Evolutionary conservation across 1,284 basidiomycete species (phyloP).

Genomic region (Neonothopanus nambi): DNA sequence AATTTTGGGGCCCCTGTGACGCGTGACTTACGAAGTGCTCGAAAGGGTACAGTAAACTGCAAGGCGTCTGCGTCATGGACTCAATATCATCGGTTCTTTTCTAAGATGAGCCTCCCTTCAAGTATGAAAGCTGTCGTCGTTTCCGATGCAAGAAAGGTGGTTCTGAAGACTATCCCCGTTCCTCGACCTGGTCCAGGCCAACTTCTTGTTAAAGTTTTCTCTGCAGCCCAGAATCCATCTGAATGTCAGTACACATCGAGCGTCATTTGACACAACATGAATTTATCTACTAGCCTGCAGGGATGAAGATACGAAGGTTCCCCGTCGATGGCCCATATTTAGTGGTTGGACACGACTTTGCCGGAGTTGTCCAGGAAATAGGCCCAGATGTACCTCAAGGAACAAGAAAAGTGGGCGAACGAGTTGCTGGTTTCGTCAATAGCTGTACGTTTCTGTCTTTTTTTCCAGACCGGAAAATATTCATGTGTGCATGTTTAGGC

Average conservation of each 20-base stretch:
- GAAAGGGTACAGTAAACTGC: too few species aligned
- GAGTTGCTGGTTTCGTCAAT: constrained; percentile 16
- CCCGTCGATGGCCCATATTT: neutral
- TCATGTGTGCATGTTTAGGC: constrained; percentile 2
- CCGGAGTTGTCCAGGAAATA: constrained; percentile 15
- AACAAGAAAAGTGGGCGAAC: constrained; percentile 11
- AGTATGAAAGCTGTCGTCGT: constrained; percentile 17
- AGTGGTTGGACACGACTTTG: constrained; percentile 14
- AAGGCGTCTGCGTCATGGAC: too few species aligned
- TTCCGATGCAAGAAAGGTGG: constrained; percentile 7
- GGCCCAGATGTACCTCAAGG: constrained; percentile 14
- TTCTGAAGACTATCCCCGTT: constrained; percentile 3
- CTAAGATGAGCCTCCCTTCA: neutral
- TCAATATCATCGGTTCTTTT: too few species aligned
- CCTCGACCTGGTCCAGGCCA: constrained; percentile 15
- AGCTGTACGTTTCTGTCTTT: neutral
- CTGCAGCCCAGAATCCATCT: constrained; percentile 18
- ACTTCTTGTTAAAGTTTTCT: constrained; percentile 15
- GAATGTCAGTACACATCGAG: constrained; percentile 8
- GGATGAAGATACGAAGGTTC: constrained; percentile 11
- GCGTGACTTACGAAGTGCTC: too few species aligned
- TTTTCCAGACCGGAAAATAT: neutral
- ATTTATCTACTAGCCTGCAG: neutral
- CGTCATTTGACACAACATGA: neutral
- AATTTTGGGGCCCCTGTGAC: too few species aligned